Evolutionary conservation across 1,284 basidiomycete species (phyloP).

Genomic region (Caloboletus inedulis): DNA sequence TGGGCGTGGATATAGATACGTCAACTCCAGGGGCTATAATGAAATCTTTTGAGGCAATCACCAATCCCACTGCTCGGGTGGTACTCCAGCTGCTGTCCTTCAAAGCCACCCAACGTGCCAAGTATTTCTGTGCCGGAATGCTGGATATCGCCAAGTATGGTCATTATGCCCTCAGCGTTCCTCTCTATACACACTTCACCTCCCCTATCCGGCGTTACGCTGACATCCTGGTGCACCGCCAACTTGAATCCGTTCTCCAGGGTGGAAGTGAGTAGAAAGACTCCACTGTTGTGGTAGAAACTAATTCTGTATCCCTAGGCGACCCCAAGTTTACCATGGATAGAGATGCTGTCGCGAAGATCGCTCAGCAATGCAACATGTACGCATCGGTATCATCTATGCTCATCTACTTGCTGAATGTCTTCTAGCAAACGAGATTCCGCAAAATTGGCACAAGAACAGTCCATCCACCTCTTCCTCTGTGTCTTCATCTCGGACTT

Average conservation of each 20-base stretch:
- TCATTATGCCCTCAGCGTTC: slow-evolving; percentile 89
- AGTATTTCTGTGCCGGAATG: slow-evolving; percentile 99
- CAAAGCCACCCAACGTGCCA: slow-evolving; percentile 89
- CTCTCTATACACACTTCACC: slow-evolving; percentile 97
- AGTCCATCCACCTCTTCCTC: slow-evolving; percentile 92
- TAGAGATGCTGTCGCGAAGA: slow-evolving; percentile 94
- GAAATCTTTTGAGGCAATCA: slow-evolving; percentile 74
- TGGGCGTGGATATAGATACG: slow-evolving; percentile 82
- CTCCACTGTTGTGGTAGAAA: background rate
- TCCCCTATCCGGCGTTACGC: slow-evolving; percentile 92
- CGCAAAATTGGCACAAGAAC: slow-evolving; percentile 90
- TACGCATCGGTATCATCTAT: slow-evolving; percentile 36
- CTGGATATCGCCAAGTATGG: slow-evolving; percentile 97
- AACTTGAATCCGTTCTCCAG: slow-evolving; percentile 87
- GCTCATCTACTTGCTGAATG: slow-evolving; percentile 5
- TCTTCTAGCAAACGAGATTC: slow-evolving; percentile 79
- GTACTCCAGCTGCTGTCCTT: slow-evolving; percentile 79
- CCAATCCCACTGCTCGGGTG: slow-evolving; percentile 68
- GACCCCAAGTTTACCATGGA: slow-evolving; percentile 96
- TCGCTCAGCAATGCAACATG: slow-evolving; percentile 98
- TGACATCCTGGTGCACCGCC: slow-evolving; percentile 94
- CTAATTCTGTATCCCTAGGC: slow-evolving; percentile 30
- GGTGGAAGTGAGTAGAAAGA: slow-evolving; percentile 52
- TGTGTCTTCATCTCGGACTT: slow-evolving; percentile 92
- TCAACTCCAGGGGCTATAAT: slow-evolving; percentile 81